Base-by-base conservation (phyloP, 768 basidiomycete genomes). In the Cantharellus anzutake region DNA sequence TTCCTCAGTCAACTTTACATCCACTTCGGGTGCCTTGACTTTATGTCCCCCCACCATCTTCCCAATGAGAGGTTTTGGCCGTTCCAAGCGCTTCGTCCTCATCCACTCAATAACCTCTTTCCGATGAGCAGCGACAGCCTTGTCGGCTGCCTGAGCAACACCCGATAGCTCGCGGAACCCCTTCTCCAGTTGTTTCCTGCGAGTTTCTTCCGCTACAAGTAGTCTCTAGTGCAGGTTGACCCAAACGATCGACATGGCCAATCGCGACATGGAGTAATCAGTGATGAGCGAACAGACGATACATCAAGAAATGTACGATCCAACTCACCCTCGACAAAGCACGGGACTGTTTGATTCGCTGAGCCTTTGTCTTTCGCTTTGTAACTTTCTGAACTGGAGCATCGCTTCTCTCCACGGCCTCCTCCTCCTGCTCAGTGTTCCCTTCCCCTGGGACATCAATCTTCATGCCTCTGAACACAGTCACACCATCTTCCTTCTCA, bases 1-100 rank as follows among this genome's bases (percentile, higher is more conserved):
- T 67, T 96, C 89, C 63, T 94, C 92, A 2, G 88, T 88, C 0
- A 94, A 76, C 70, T 96, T 92, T 14, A 97, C 91, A 51, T 83
- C 86, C 3, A 92, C 76, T 41, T 75, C 73, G 11, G 73, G 77
- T 64, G 78, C 80, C 0, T 79, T 80, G 0, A 93, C 83, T 42
- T 75, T 76, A 65, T 93, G 82, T 68, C 82, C 92, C 4, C 93
- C 93, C 0, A 96, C 66, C 65, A 76, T 80, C 68, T 80, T 76
- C 0, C 92, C 92, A 0, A 74, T 80, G 55, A 83, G 69, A 62
- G 76, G 80, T 61, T 81, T 74, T 58, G 71, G 67, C 63, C 72
- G 64, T 1, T 72, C 73, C 20, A 7, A 20, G 20, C 20, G 7
- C 2, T 72, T 67, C 34, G 29, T 40, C 16, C 29, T 4, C 52